phyloP scores from a whole-genome alignment of 345 rosid genomes.

The Theobroma cacao region DNA sequence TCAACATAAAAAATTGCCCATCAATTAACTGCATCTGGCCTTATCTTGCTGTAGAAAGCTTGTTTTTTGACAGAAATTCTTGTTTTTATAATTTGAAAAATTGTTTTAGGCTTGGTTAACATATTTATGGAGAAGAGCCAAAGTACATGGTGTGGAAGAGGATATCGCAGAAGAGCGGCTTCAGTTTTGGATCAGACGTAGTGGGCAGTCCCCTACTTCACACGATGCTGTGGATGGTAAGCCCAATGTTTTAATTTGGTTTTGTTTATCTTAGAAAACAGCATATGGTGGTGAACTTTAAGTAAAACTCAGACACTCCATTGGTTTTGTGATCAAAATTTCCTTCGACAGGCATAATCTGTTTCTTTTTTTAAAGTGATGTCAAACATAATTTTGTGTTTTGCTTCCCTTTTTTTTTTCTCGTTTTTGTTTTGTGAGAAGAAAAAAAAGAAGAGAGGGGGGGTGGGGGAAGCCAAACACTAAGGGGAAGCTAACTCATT shows the following conservation, averaged over 20 bases:
- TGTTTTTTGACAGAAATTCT: not conserved
- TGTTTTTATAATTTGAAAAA: slow-evolving; percentile 4
- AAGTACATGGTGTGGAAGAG: slow-evolving; percentile 64
- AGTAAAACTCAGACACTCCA: not conserved
- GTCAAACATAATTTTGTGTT: not conserved
- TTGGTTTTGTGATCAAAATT: not conserved
- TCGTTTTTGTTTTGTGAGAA: too few species aligned
- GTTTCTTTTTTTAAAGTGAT: not conserved
- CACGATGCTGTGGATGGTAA: slow-evolving; percentile 86
- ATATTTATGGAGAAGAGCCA: slow-evolving; percentile 83
- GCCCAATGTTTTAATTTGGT: not conserved
- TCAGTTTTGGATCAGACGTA: slow-evolving; percentile 61
- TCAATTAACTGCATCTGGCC: not conserved
- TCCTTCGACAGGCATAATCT: not conserved
- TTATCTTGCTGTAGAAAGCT: not conserved
- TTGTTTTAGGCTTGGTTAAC: slow-evolving; percentile 78
- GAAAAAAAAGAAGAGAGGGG: too few species aligned
- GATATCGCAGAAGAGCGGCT: slow-evolving; percentile 76
- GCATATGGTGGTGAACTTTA: not conserved
- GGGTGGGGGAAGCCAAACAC: too few species aligned
- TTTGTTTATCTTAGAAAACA: not conserved
- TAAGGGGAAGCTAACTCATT: too few species aligned
- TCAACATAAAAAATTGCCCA: not conserved
- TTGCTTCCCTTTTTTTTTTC: not conserved
- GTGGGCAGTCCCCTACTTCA: slow-evolving; percentile 56